Evolutionary conservation across 495 filamentous ascomycete species (phyloP), one percentile per base, ranked within the genome.

Genomic region (Aspergillus funiculosus): DNA sequence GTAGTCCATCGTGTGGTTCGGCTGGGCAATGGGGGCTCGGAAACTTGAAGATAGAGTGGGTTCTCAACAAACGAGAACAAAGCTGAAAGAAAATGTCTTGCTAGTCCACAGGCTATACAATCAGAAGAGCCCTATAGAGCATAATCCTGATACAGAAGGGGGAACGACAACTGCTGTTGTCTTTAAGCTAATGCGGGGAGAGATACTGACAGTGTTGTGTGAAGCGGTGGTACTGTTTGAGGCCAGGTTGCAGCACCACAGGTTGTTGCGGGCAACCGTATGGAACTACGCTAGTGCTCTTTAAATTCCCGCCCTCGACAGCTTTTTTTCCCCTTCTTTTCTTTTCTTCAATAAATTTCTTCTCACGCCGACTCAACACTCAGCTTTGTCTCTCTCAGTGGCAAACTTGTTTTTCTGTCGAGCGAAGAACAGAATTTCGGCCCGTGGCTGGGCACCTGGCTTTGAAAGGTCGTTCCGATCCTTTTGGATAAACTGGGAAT

Each of bases 381-480:
- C 80, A 79, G 61, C 68, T 73, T 77, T 61, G 39, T 65, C 60
- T 39, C 59, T 59, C 48, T 53, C 56, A 38, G 64, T 76, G 68
- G 62, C 58, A 67, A 70, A 66, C 63, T 65, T 81, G 81, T 80
- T 82, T 78, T 82, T 73, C 76, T 72, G 74, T 81, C 84, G 78
- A 60, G 81, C 83, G 81, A 61, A 86, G 79, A 86, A 50, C 46
- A n/a, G n/a, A 54, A 68, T 46, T 53, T 56, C 21, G 58, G 75
- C 83, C 80, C 79, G 77, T 85, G 71, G 80, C 83, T 87, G 83
- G 83, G 83, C 83, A 80, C 83, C 81, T 76, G 75, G 65, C 61
- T 79, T 85, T 73, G 80, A 86, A 75, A 74, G 67, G 74, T 78
- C 78, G 66, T 84, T 76, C 65, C 60, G 77, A 74, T 68, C 70